Evolutionary conservation across 495 filamentous ascomycete species (phyloP).

Genomic region (Acidomyces sp.): DNA sequence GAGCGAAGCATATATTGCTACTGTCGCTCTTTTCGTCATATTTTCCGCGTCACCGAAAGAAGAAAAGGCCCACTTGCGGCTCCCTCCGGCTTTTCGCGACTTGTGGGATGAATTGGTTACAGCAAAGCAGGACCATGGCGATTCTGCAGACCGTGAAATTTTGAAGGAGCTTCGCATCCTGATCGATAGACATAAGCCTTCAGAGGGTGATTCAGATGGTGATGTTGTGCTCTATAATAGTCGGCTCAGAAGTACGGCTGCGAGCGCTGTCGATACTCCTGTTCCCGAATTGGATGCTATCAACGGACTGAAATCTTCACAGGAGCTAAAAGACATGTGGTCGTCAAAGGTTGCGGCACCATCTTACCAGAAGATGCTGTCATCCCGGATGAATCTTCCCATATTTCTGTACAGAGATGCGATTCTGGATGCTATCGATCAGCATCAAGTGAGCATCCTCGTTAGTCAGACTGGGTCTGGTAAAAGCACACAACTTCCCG

Average conservation of each 20-base stretch:
- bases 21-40: constrained; percentile 64
- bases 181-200: constrained; percentile 42
- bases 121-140: constrained; percentile 51
- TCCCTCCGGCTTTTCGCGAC: constrained; percentile 71
- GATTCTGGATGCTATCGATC: constrained; percentile 58
- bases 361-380: constrained; percentile 47
- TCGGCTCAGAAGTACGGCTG: constrained; percentile 45
- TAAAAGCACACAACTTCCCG: constrained; percentile 92
- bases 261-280: constrained; percentile 15
- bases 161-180: constrained; percentile 50
- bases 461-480: constrained; percentile 95
- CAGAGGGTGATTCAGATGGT: constrained; percentile 46
- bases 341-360: constrained; percentile 48
- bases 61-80: constrained; percentile 66
- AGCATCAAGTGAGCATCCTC: constrained; percentile 71
- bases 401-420: constrained; percentile 76
- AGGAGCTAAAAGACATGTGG: constrained; percentile 52
- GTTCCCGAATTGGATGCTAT: constrained; percentile 27
- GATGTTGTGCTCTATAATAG: constrained; percentile 60
- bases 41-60: constrained; percentile 67
- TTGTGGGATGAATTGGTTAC: constrained; percentile 69
- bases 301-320: constrained; percentile 26
- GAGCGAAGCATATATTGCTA: constrained; percentile 76
- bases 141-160: constrained; percentile 51
- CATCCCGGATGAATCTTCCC: constrained; percentile 57